Base-by-base conservation (phyloP, 2,329 filamentous ascomycete species). In the Aspergillus intermedius region DNA sequence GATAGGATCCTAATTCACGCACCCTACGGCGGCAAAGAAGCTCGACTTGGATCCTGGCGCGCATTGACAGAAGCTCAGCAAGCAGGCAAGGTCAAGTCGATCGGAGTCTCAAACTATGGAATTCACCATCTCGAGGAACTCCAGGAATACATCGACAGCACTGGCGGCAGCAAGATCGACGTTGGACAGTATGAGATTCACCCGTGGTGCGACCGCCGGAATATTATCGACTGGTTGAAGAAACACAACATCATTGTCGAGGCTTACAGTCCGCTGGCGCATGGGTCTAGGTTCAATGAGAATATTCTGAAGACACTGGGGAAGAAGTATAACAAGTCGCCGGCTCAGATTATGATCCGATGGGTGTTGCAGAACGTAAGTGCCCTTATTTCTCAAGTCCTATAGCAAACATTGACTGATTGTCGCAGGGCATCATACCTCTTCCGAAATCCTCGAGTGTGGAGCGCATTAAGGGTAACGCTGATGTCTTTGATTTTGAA, bases 121-220 rank as follows among this genome's bases (percentile, higher is more conserved):
- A 79, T 87, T 37, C 80, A 81, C 53, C 87, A 91, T 72, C 76
- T 90, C 45, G 77, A 87, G 54, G 86, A 90, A 62, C 71, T 90
- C 44, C 63, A 67, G 30, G 56, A 54, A 39, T 64, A 67, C 23
- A 77, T 88, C 60, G 74, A 76, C 2, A 77, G 77, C 0, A 79
- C 79, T 9, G 83, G 85, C 0, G 74, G 76, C 0, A 77, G 87
- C 42, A 65, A 73, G 8, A 87, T 88, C 0, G 79, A 82, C 1
- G 80, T 91, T 45, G 91, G 91, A 60, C 88, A 93, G 70, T 84
- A 91, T 58, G 86, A 91, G 65, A 78, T 91, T 1, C 87, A 91
- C 53, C 87, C 87, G 0, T 93, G 91, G 77, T 88, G 91, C 64
- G 89, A 86, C 1, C 80, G 84, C 46, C 75, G 74, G 0, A 75